A percentile compares a stretch with the other conserved stretches of the same genome.
Conservation (phyloP, 208 protist genomes). For the Wallacemonas collosoma region DNA sequence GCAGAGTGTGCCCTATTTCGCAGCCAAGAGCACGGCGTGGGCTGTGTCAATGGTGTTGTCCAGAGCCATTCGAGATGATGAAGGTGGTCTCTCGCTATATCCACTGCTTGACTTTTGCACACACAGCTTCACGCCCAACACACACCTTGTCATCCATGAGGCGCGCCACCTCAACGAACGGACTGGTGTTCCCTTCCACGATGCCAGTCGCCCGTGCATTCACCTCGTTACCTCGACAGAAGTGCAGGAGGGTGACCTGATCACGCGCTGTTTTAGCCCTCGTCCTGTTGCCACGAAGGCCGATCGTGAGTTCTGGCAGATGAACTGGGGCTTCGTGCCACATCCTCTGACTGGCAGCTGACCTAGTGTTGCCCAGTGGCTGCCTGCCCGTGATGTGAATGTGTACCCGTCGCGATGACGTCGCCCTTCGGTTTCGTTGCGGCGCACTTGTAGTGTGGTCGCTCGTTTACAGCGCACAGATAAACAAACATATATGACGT, state of each 20-base stretch:
- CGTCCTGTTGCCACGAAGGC: slow-evolving; percentile 40
- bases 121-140: slow-evolving; percentile 69
- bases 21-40: slow-evolving; percentile 73
- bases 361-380: background rate
- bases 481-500: too few species aligned
- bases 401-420: too few species aligned
- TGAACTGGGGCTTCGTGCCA: slow-evolving; percentile 79
- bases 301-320: slow-evolving; percentile 77
- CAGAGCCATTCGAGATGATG: slow-evolving; percentile 50
- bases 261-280: slow-evolving; percentile 66
- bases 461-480: too few species aligned
- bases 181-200: slow-evolving; percentile 39
- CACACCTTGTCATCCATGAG: slow-evolving; percentile 15
- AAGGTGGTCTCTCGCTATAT: slow-evolving; percentile 56
- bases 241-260: slow-evolving; percentile 44
- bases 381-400: too few species aligned
- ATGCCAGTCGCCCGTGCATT: slow-evolving; percentile 35
- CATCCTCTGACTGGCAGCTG: background rate
- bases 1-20: slow-evolving; percentile 85
- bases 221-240: slow-evolving; percentile 53
- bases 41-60: slow-evolving; percentile 81
- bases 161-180: slow-evolving; percentile 3
- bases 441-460: too few species aligned
- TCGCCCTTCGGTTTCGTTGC: too few species aligned
- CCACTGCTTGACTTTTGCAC: slow-evolving; percentile 86